Conservation (phyloP, 306 rosid species). For the Styphnolobium japonicum region DNA sequence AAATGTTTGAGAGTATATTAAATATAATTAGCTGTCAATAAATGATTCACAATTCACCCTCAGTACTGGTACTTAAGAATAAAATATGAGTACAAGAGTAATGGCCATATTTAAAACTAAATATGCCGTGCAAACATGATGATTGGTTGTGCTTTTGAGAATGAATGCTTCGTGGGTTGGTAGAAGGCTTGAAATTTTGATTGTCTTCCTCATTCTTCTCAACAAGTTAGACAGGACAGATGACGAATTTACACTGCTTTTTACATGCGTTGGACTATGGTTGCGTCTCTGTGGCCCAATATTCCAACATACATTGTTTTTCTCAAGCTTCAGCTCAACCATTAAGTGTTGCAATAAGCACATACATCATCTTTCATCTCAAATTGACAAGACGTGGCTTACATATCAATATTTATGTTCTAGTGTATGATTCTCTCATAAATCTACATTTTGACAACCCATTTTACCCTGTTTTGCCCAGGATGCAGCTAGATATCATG, state of each 20-base stretch:
- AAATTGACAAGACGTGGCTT: not conserved
- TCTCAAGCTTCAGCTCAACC: not conserved
- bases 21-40: too few relatives aligned
- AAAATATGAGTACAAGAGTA: too few relatives aligned
- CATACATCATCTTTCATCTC: not conserved
- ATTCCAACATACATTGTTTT: not conserved
- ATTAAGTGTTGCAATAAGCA: not conserved
- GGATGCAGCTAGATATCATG: conserved; percentile 80
- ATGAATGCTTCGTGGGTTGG: not conserved
- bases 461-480: conserved; percentile 11
- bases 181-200: not conserved
- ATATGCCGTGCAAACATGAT: not conserved
- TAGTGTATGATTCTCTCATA: not conserved
- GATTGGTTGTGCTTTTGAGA: not conserved
- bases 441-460: not conserved
- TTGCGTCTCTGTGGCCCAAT: not conserved
- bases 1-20: too few relatives aligned
- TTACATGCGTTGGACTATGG: not conserved
- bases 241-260: not conserved
- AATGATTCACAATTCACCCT: too few relatives aligned
- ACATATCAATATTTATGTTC: not conserved
- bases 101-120: not conserved
- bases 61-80: too few relatives aligned
- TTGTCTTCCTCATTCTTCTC: not conserved
- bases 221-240: not conserved